A percentile compares a stretch with the other conserved stretches of the same genome.
Evolutionary conservation across 768 basidiomycete genomes (phyloP).

Genomic region (Panaeolus cyanescens): DNA sequence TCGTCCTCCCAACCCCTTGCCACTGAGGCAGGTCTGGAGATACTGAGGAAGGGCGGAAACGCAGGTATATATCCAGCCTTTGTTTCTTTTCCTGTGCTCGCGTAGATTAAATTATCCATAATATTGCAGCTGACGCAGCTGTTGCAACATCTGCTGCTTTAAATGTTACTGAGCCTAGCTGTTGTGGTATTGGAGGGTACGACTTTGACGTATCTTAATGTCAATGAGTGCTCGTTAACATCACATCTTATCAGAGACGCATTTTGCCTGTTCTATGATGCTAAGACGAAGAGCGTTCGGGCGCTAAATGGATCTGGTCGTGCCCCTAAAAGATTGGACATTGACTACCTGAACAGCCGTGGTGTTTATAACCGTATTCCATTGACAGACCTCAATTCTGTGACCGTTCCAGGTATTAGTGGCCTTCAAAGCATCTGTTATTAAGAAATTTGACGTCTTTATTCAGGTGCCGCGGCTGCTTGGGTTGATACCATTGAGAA

Average conservation of each 20-base stretch:
- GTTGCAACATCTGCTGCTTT: constrained; percentile 92
- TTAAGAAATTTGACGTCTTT: not conserved
- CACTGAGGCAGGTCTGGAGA: constrained; percentile 88
- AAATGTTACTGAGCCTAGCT: constrained; percentile 88
- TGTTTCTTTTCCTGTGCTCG: not conserved
- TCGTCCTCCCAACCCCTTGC: constrained; percentile 91
- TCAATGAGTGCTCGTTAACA: constrained; percentile 5
- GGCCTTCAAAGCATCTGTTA: not conserved
- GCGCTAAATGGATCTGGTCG: constrained; percentile 93
- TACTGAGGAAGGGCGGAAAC: constrained; percentile 92
- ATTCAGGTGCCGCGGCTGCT: constrained; percentile 84
- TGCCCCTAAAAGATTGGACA: constrained; percentile 76
- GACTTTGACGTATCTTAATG: constrained; percentile 21
- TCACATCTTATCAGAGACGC: constrained; percentile 58
- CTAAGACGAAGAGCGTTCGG: constrained; percentile 76
- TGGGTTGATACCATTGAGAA: constrained; percentile 89
- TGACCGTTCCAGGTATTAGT: constrained; percentile 74
- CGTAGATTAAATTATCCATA: not conserved
- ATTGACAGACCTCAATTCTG: constrained; percentile 80
- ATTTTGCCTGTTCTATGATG: constrained; percentile 92
- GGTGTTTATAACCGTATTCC: constrained; percentile 81
- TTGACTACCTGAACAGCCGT: constrained; percentile 69
- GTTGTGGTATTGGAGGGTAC: constrained; percentile 93
- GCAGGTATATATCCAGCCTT: constrained; percentile 60
- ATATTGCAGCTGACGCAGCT: constrained; percentile 78